phyloP scores from a whole-genome alignment of 2,329 filamentous ascomycete species.

The Hymenoscyphus salicellus region DNA sequence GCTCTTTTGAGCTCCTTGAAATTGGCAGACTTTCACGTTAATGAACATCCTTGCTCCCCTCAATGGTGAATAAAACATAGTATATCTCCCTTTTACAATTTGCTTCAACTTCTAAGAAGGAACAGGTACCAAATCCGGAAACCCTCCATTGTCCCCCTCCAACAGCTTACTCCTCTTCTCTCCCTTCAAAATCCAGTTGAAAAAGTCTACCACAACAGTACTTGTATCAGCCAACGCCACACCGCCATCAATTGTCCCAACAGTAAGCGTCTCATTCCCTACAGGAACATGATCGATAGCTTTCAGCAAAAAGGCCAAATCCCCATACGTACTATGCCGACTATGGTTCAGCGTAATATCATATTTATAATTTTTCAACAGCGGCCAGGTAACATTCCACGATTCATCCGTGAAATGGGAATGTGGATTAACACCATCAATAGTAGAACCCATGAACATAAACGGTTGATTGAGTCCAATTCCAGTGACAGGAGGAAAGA shows the following conservation, averaged over 20 bases:
- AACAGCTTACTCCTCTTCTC: neutral
- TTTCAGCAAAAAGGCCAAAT: conserved; percentile 20
- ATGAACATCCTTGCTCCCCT: too few relatives aligned
- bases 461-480: conserved; percentile 12
- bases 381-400: conserved; percentile 20
- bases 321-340: conserved; percentile 24
- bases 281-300: neutral
- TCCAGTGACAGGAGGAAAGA: conserved; percentile 28
- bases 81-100: too few relatives aligned
- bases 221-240: neutral
- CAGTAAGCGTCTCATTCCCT: neutral
- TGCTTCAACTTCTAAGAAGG: neutral
- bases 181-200: conserved; percentile 4
- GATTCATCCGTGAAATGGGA: conserved; percentile 23
- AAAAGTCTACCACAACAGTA: neutral
- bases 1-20: too few relatives aligned
- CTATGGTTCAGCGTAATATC: conserved; percentile 21
- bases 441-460: conserved; percentile 14
- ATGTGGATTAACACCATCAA: conserved; percentile 27
- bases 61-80: too few relatives aligned
- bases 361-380: conserved; percentile 22
- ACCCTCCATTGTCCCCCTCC: neutral
- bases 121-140: neutral
- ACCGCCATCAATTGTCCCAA: neutral
- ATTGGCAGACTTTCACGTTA: too few relatives aligned